Conservation (phyloP, 1,284 basidiomycete species). For the Volvariella surrecta region DNA sequence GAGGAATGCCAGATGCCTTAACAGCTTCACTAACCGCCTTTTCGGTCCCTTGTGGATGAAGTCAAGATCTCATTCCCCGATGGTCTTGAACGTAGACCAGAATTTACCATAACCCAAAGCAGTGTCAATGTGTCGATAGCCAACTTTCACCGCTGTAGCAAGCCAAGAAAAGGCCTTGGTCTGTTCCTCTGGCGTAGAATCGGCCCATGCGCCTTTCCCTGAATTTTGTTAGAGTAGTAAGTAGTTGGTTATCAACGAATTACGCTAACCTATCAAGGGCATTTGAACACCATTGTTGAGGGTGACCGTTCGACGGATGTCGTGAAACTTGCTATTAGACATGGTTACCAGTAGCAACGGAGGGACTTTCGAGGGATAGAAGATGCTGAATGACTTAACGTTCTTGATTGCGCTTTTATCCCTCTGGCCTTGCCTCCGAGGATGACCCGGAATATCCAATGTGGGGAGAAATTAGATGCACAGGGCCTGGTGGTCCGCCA, state of each 20-base stretch:
- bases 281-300: conserved; percentile 21
- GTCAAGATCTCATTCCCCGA: too few species aligned
- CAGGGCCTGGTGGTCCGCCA: too few species aligned
- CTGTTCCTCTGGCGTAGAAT: conserved; percentile 14
- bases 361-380: too few species aligned
- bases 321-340: too few species aligned
- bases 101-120: conserved; percentile 24
- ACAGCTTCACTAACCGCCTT: conserved; percentile 39
- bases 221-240: not conserved
- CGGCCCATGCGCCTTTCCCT: conserved; percentile 20
- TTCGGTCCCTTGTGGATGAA: conserved; percentile 30
- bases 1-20: conserved; percentile 32
- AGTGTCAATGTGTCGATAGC: conserved; percentile 28
- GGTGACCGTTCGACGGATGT: conserved; percentile 8
- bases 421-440: too few species aligned
- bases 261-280: conserved; percentile 19
- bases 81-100: too few species aligned
- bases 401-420: too few species aligned
- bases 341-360: too few species aligned
- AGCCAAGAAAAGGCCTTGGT: conserved; percentile 19
- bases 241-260: not conserved
- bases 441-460: too few species aligned
- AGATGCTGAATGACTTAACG: too few species aligned
- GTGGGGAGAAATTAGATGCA: too few species aligned
- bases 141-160: conserved; percentile 21